Evolutionary conservation across 805 yeast genomes (phyloP), one percentile per base, ranked within the genome.

Genomic region (Metschnikowia peoriensis): DNA sequence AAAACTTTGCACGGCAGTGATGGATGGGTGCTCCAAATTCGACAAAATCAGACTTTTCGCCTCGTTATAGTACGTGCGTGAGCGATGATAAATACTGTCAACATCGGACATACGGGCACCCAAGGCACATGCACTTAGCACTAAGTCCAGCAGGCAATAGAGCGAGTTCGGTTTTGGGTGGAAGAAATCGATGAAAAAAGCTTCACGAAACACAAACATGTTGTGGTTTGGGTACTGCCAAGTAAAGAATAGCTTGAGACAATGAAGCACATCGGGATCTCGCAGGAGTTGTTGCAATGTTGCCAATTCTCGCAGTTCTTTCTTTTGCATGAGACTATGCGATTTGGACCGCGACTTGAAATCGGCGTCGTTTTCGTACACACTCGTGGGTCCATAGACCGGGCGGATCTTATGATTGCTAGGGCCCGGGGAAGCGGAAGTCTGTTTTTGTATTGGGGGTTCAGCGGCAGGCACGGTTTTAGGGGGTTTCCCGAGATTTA

Each of bases 151-250:
- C 34, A 84, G 81, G 60, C 88, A 83, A 64, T 83, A 83, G 40
- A 78, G 70, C 41, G 78, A 72, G 54, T 75, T 71, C 16, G 75
- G 71, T 17, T 76, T 76, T 29, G 85, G 85, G 59, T 80, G 75
- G 64, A 82, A 83, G 62, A 83, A 83, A 50, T 84, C 88, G 47
- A 73, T 72, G 29, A 84, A 66, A 59, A 84, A 83, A 14, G 85
- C 81, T 57, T 84, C 89, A 53, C 88, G 68, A 60, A 80, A 84
- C n/a, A 84, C 75, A 58, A 82, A 84, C 69, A 80, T 75, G 59
- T 81, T 81, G 56, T 81, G 77, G 55, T 83, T 88, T 4, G 88
- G 88, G 56, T 84, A 84, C 54, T 81, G 78, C 84, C 86, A 83
- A n/a, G 75, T 76, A 63, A 83, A 84, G 62, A 84, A 75, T n/a